Conservation (phyloP, 768 basidiomycete genomes). For the Mrakia frigida region DNA sequence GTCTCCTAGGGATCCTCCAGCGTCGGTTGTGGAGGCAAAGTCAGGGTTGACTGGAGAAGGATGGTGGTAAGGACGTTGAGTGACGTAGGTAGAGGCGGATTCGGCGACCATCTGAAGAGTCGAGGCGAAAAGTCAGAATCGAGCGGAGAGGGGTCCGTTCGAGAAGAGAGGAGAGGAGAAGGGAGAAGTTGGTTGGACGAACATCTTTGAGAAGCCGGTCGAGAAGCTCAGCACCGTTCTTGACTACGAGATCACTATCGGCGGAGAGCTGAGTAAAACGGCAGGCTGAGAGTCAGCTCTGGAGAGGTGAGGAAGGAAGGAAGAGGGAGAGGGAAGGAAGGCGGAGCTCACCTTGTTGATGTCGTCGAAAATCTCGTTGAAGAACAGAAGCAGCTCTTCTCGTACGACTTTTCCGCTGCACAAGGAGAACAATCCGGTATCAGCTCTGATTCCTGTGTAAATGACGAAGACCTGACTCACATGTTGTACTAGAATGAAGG, state of each 20-base stretch:
- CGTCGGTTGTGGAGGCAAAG: conserved; percentile 53
- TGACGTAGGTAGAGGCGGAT: conserved; percentile 56
- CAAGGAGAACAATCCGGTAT: neutral
- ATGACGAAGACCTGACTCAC: neutral
- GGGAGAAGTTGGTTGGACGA: neutral
- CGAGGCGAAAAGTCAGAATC: too few species aligned
- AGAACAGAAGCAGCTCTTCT: conserved; percentile 91
- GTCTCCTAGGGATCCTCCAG: conserved; percentile 46
- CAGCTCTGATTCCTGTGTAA: neutral
- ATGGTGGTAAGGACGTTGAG: neutral
- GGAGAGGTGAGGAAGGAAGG: neutral
- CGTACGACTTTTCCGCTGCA: conserved; percentile 64
- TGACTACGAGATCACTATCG: conserved; percentile 90
- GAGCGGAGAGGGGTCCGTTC: neutral
- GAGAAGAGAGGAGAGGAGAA: neutral
- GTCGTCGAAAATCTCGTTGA: conserved; percentile 97
- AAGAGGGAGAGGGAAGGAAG: neutral
- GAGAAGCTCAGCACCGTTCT: conserved; percentile 94
- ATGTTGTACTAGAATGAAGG: conserved; percentile 68
- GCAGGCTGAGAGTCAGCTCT: neutral
- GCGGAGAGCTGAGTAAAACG: conserved; percentile 67
- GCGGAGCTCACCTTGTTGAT: conserved; percentile 72
- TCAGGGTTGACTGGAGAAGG: neutral
- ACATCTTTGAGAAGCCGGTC: conserved; percentile 90
- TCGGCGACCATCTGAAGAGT: conserved; percentile 77